Base-by-base conservation (phyloP, 2,329 filamentous ascomycete genomes). In the Diaporthe sp. region DNA sequence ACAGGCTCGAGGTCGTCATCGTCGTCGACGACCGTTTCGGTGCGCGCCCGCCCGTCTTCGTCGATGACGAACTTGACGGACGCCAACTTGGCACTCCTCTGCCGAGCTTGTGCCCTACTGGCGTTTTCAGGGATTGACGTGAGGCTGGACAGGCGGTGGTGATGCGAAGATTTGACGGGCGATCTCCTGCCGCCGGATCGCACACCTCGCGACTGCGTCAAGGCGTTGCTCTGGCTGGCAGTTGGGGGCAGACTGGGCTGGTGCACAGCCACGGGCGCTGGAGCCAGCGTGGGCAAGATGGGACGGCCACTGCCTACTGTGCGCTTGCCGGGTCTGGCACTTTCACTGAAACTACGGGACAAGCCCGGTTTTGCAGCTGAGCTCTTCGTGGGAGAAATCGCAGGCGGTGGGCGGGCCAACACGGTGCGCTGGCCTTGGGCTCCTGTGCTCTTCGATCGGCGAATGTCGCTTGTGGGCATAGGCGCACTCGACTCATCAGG, bases 61-160 rank as follows among this genome's bases (percentile, higher is more conserved):
- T 92, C 91, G 76, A 93, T 92, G 22, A 87, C 91, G 77, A 93
- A 91, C 78, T 89, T 91, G 9, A 93, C 90, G 57, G 91, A 88
- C 1, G 90, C 88, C 49, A 70, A 37, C 37, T 55, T 76, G n/a
- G 75, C 73, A 69, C 62, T 75, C 55, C 89, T 86, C 51, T 87
- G 86, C 69, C 86, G 84, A 1, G 87, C 83, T 2, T 84, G 83
- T 2, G 84, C 80, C 4, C 84, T 82, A 15, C 86, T 82, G 8
- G 53, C 19, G 17, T 73, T 73, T 79, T 93, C 91, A 0, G 90
- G 90, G 42, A 93, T 92, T 1, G 91, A 91, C 0, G 86, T 87
- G 17, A 91, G 82, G 72, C 87, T 88, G 3, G 88, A 86, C 9
- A 90, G 81, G 17, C 88, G 87, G 61, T 86, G 85, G 74, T 89